Base-by-base conservation (phyloP, 805 yeast genomes). In the Teunomyces tritomae region DNA sequence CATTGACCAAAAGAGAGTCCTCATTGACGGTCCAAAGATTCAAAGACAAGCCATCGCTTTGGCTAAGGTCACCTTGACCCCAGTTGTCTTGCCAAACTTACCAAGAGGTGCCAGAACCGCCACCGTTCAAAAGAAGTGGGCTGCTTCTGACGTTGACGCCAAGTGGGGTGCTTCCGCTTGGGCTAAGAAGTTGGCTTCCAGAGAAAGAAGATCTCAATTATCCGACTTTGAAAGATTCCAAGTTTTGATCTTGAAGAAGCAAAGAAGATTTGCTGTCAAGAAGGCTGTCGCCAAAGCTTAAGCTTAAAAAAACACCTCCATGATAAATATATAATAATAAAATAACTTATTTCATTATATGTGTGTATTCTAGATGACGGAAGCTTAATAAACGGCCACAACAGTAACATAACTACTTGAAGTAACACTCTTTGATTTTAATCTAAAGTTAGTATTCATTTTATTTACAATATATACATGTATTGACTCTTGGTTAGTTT, bases 201-300 rank as follows among this genome's bases (percentile, higher is more conserved):
- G 89, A 78, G 85, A 87, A 77, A 89, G 85, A 78, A 89, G 99
- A 84, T 77, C 95, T 68, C 80, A 85, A 71, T 87, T 95, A 76
- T 73, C 92, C 64, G 99, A 94, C 79, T 94, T 94, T 69, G 97
- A 94, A 83, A 91, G 99, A 85, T 94, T 94, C 97, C 97, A 92
- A 84, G 99, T 92, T 65, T 73, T 87, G 76, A 95, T 90, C 66
- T 84, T 90, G 76, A 94, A 87, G 87, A 94, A 92, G 85, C 97
- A 95, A 84, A 89, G 89, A 80, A 87, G 90, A 80, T 86, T 76
- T 74, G 88, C 90, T 78, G 92, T 89, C 70, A 89, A 87, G 82
- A 91, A 89, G 84, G 95, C 96, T 77, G 84, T 87, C 70, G 96
- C 96, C 71, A 90, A 91, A 87, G 96, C 96, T 78, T 86, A 85